Conservation (phyloP, 2,329 filamentous ascomycete species). For the Colletotrichum ledebouriae region DNA sequence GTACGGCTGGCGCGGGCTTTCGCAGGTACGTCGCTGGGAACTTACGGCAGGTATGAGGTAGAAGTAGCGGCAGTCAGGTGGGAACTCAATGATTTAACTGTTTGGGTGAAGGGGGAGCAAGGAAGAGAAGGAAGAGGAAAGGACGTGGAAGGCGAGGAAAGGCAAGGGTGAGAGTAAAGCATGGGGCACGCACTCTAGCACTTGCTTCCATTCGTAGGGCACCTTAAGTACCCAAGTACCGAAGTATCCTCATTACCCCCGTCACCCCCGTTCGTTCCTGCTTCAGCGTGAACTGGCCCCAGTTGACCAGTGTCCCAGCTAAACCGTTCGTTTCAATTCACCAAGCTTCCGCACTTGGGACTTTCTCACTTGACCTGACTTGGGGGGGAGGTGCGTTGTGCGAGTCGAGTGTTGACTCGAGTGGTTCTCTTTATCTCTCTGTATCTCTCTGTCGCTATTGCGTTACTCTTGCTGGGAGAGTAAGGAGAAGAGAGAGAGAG, state of each 20-base stretch:
- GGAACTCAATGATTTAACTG: slow-evolving; percentile 5
- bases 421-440: slow-evolving; percentile 9
- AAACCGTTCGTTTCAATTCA: slow-evolving; percentile 42
- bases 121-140: slow-evolving; percentile 17
- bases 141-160: slow-evolving; percentile 28
- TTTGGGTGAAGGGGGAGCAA: slow-evolving; percentile 13
- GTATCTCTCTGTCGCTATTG: slow-evolving; percentile 6
- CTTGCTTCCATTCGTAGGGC: no score
- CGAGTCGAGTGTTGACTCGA: slow-evolving; percentile 2
- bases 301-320: slow-evolving; percentile 32
- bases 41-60: slow-evolving; percentile 6
- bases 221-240: slow-evolving; percentile 17
- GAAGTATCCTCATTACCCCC: slow-evolving; percentile 10
- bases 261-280: slow-evolving; percentile 36
- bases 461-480: neutral
- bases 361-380: slow-evolving; percentile 41
- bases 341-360: slow-evolving; percentile 38
- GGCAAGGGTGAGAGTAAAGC: slow-evolving; percentile 6
- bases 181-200: slow-evolving; percentile 26
- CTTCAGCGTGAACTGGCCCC: slow-evolving; percentile 36
- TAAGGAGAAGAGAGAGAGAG: no score
- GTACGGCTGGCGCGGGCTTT: slow-evolving; percentile 1
- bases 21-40: slow-evolving; percentile 6
- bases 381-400: slow-evolving; percentile 39
- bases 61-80: slow-evolving; percentile 12